These are phyloP conservation scores for Pseudogymnoascus sp. DNA, from an alignment of 2,329 filamentous ascomycete genomes.

Conservation along the genomic window DNA sequence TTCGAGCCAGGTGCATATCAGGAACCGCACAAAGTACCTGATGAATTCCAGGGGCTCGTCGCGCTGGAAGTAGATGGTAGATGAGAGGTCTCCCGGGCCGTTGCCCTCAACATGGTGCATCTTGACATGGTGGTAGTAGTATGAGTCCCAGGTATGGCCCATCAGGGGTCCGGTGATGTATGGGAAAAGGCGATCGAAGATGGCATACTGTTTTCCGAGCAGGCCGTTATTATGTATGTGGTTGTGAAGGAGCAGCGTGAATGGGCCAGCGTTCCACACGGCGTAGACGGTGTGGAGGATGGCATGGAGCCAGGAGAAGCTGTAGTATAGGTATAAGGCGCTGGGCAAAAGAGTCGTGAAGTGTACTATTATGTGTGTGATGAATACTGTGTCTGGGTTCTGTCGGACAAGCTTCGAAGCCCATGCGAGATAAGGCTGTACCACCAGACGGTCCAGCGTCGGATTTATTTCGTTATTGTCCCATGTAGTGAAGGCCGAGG, in stretches of 20 bases:
- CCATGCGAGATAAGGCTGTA: constrained; percentile 51
- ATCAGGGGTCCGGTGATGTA: constrained; percentile 68
- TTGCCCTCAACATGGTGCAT: constrained; percentile 79
- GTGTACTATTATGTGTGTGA: constrained; percentile 69
- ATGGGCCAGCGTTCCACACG: constrained; percentile 60
- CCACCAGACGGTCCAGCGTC: constrained; percentile 38
- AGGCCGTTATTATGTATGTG: constrained; percentile 73
- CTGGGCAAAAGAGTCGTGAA: constrained; percentile 61
- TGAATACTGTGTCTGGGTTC: constrained; percentile 66
- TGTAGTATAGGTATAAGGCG: constrained; percentile 53
- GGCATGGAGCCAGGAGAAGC: constrained; percentile 61
- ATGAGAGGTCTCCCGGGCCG: constrained; percentile 66
- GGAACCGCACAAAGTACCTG: constrained; percentile 66
- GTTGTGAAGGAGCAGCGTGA: constrained; percentile 77
- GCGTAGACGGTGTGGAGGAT: constrained; percentile 58
- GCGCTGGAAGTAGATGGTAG: constrained; percentile 67
- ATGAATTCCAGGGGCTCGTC: constrained; percentile 59
- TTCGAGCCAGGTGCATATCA: constrained; percentile 66
- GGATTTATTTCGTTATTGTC: constrained; percentile 38
- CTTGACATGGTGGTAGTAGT: constrained; percentile 81
- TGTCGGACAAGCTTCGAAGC: constrained; percentile 51
- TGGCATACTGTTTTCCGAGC: constrained; percentile 43
- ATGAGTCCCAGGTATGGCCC: constrained; percentile 79
- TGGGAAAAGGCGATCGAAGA: constrained; percentile 59
- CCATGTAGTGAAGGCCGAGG: constrained; percentile 45